These are phyloP conservation scores for Poteriospumella lacustris DNA, from an alignment of 108 stramenopile genomes.

Conservation along the genomic window DNA sequence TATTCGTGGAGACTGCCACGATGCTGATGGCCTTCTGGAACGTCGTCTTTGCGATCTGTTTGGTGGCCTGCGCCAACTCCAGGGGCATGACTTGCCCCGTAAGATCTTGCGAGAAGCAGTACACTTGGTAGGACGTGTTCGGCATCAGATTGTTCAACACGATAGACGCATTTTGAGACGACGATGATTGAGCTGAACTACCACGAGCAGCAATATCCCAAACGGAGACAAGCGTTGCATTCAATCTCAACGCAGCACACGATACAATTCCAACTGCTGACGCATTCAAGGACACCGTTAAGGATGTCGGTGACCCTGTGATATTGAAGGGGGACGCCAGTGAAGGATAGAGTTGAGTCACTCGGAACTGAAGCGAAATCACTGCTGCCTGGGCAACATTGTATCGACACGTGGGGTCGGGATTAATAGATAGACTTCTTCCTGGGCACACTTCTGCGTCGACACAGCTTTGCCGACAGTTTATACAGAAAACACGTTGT, in stretches of 20 bases:
- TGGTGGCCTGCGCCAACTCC: neutral
- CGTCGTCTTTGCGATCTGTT: neutral
- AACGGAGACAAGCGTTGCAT: neutral
- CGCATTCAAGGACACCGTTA: neutral
- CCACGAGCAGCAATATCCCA: neutral
- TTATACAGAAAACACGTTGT: neutral
- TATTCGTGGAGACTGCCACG: neutral
- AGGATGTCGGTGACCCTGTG: neutral
- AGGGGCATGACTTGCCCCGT: neutral
- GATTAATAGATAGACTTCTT: too few relatives aligned
- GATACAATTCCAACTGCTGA: neutral
- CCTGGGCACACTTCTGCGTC: neutral
- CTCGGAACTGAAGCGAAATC: too few relatives aligned
- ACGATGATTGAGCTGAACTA: neutral
- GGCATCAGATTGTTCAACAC: neutral
- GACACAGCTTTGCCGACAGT: neutral
- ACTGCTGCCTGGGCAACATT: too few relatives aligned
- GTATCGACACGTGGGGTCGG: too few relatives aligned
- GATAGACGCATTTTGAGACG: neutral
- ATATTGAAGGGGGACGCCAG: neutral
- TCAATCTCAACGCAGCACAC: neutral
- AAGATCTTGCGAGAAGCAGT: neutral
- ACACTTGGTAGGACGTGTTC: neutral
- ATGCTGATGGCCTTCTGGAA: neutral
- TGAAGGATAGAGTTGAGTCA: neutral